Evolutionary conservation across 2,329 filamentous ascomycete genomes (phyloP).

Genomic region (Hymenoscyphus occultus): DNA sequence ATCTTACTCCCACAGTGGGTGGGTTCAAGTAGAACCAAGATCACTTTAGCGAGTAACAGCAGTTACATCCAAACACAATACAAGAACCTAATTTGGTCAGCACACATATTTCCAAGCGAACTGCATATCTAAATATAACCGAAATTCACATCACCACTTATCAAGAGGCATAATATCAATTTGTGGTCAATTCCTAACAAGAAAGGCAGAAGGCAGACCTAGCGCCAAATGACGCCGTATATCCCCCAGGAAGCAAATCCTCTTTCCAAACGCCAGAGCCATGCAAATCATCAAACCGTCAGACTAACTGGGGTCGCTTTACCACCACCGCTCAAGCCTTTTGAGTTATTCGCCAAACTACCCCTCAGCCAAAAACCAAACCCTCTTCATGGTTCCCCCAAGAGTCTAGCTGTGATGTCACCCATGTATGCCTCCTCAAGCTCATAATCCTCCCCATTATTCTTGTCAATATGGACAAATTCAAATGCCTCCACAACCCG

Average conservation of each 20-base stretch:
- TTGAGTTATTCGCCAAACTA: not conserved
- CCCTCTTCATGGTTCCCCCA: slow-evolving; percentile 62
- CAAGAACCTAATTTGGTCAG: not conserved
- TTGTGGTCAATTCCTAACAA: not conserved
- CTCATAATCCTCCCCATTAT: slow-evolving; percentile 75
- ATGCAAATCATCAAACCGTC: not conserved
- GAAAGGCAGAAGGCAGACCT: not conserved
- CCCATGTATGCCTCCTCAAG: slow-evolving; percentile 89
- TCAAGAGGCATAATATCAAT: not conserved
- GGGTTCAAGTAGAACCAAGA: too few relatives aligned
- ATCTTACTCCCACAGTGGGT: too few relatives aligned
- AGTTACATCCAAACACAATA: not conserved
- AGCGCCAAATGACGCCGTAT: not conserved
- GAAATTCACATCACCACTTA: not conserved
- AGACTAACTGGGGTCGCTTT: not conserved
- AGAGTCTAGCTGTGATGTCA: slow-evolving; percentile 79
- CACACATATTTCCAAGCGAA: not conserved
- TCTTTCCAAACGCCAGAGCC: slow-evolving; percentile 3
- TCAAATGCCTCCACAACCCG: slow-evolving; percentile 83
- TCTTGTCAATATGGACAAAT: slow-evolving; percentile 76
- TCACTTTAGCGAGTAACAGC: too few relatives aligned
- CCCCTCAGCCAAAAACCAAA: not conserved
- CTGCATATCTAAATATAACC: not conserved
- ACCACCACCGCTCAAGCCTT: not conserved
- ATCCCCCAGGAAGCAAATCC: not conserved